Evolutionary conservation across 768 basidiomycete genomes (phyloP).

Genomic region (Lepiota venenata): DNA sequence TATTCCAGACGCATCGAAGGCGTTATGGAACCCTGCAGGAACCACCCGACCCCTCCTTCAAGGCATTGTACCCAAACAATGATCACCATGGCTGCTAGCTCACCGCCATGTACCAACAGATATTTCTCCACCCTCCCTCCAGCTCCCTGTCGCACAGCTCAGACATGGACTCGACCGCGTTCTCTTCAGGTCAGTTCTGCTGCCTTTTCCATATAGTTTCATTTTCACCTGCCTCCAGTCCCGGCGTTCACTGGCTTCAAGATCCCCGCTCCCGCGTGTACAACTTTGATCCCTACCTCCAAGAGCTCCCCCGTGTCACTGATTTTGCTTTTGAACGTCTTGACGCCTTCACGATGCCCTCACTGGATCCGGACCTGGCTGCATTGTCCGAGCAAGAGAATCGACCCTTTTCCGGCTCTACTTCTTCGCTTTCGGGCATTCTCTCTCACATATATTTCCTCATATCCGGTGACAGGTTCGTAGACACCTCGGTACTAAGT

Average conservation of each 20-base stretch:
- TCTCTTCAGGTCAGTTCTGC: constrained; percentile 68
- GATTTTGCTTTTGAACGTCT: constrained; percentile 86
- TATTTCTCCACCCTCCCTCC: constrained; percentile 32
- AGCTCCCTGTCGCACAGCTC: constrained; percentile 31
- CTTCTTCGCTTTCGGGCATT: constrained; percentile 83
- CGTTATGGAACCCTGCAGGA: not conserved
- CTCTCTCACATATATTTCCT: constrained; percentile 87
- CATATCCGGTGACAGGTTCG: constrained; percentile 64
- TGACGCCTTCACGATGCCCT: constrained; percentile 72
- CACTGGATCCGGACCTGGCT: constrained; percentile 73
- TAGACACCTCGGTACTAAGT: constrained; percentile 63
- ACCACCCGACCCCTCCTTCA: constrained; percentile 36
- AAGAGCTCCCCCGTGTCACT: constrained; percentile 68
- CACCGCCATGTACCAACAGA: constrained; percentile 31
- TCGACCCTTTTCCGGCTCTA: constrained; percentile 77
- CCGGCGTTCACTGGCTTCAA: constrained; percentile 84
- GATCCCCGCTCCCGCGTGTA: constrained; percentile 85
- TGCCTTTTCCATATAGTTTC: too few relatives aligned
- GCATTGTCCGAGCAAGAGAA: constrained; percentile 55
- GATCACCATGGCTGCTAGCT: constrained; percentile 1
- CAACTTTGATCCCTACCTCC: constrained; percentile 75
- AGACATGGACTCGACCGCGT: constrained; percentile 63
- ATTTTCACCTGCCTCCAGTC: constrained; percentile 40
- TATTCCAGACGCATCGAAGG: constrained; percentile 8
- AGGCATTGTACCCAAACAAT: constrained; percentile 12